Base-by-base conservation (phyloP, 2,329 filamentous ascomycete genomes). In the Ophiostoma sp. region DNA sequence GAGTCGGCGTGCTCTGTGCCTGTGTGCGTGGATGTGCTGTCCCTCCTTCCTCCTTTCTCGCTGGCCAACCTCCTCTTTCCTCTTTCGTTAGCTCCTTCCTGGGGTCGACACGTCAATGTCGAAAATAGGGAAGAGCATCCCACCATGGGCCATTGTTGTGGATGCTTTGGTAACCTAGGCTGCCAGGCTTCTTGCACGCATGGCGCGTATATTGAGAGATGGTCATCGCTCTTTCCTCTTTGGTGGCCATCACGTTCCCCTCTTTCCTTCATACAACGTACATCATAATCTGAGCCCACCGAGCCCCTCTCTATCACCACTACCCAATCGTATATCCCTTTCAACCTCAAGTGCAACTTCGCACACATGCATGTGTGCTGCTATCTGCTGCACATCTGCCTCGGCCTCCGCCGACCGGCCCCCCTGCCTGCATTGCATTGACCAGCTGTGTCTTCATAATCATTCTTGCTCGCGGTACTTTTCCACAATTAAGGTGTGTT, bases 101-200 rank as follows among this genome's bases (percentile, higher is more conserved):
- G 52, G n/a, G 48, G n/a, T 44, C 31, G 36, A 62, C 6, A 68
- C 23, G 23, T 20, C n/a, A 54, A 60, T 27, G 11, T 31, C 20
- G 23, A 36, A 67, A 71, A 41, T 44, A 17, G 68, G 68, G 69
- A 71, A 69, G 70, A 67, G 31, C 68, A 69, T 69, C 68, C 70
- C 70, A 68, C 70, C 44, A 67, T 66, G 57, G 13, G 13, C 31
- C 15, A 20, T 64, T 13, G 11, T 35, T 64, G 57, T 64, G 57
- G 57, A 35, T 64, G 31, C 52, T 10, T 3, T 57, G 8, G n/a
- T 57, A 31, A 27, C 52, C 23, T 48, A 48, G 44, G 44, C 17
- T 57, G 52, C 52, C 23, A 27, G n/a, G 52, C 52, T 57, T 57
- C n/a, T n/a, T 48, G 44, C 44, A 48, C 44, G 44, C 52, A 57